phyloP scores from a whole-genome alignment of 495 filamentous ascomycete species.

The Xylaria flabelliformis region DNA sequence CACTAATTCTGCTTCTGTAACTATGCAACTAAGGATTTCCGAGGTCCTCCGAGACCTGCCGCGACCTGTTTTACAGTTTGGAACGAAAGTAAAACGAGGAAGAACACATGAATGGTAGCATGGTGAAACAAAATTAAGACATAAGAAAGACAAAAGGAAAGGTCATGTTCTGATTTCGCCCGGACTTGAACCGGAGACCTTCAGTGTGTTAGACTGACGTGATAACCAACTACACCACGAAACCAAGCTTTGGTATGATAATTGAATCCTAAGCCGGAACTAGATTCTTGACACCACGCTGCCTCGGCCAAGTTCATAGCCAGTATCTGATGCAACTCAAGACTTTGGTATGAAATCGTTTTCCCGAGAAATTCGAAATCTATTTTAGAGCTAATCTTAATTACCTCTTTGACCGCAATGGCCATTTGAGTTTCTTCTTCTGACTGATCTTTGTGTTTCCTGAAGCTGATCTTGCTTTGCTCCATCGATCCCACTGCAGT shows the following conservation, averaged over 20 bases:
- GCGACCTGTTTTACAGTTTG: no score
- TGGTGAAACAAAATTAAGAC: neutral
- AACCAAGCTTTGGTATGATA: neutral
- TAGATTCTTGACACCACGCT: no score
- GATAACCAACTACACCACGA: constrained; percentile 24
- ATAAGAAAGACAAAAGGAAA: neutral
- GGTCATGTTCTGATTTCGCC: constrained; percentile 14
- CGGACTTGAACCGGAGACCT: constrained; percentile 27
- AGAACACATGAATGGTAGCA: neutral
- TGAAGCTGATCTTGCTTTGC: neutral
- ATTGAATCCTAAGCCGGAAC: no score
- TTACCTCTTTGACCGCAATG: neutral
- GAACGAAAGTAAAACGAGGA: no score
- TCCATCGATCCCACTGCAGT: no score
- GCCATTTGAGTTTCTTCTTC: no score
- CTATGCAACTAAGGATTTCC: no score
- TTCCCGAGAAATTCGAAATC: neutral
- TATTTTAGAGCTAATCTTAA: neutral
- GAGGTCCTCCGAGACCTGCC: no score
- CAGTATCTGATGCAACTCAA: no score
- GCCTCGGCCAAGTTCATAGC: neutral
- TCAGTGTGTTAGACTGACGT: constrained; percentile 24
- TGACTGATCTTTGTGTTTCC: neutral
- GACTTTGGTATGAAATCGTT: neutral
- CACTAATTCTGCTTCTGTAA: no score